phyloP scores from a whole-genome alignment of 495 filamentous ascomycete species.

The Annulohypoxylon stygium region DNA sequence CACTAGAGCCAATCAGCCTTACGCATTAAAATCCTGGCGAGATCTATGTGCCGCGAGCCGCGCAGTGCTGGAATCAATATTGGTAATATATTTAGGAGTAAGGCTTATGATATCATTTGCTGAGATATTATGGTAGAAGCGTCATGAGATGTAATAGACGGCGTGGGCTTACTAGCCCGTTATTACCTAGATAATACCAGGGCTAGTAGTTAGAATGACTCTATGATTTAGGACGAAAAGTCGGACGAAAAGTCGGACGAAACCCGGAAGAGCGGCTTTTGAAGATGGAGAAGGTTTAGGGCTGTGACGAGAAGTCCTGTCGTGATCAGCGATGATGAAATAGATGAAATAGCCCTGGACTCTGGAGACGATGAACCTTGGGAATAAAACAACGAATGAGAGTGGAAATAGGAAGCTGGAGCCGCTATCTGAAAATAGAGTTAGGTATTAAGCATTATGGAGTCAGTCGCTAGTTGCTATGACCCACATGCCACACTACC shows the following conservation, averaged over 20 bases:
- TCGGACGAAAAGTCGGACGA: background rate
- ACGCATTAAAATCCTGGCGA: background rate
- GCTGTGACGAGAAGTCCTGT: background rate
- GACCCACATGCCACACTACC: background rate
- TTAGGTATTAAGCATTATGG: background rate
- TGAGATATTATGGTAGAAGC: background rate
- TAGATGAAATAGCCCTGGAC: too few species aligned
- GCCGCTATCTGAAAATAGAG: constrained; percentile 4
- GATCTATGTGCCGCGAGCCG: background rate
- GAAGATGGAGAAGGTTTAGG: background rate
- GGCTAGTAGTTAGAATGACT: background rate
- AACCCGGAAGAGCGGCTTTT: background rate
- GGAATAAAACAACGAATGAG: background rate
- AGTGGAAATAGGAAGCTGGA: background rate
- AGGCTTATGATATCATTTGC: background rate
- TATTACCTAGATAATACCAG: background rate
- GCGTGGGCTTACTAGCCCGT: background rate
- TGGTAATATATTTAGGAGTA: background rate
- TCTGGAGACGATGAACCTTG: background rate
- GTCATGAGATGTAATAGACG: background rate
- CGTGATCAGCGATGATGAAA: constrained; percentile 2
- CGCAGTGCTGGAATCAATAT: background rate
- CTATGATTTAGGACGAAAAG: background rate
- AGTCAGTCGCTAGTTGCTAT: background rate
- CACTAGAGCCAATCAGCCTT: constrained; percentile 20